These are phyloP conservation scores for Candida frijolesensis DNA, from an alignment of 1,139 yeast species.

Conservation along the genomic window DNA sequence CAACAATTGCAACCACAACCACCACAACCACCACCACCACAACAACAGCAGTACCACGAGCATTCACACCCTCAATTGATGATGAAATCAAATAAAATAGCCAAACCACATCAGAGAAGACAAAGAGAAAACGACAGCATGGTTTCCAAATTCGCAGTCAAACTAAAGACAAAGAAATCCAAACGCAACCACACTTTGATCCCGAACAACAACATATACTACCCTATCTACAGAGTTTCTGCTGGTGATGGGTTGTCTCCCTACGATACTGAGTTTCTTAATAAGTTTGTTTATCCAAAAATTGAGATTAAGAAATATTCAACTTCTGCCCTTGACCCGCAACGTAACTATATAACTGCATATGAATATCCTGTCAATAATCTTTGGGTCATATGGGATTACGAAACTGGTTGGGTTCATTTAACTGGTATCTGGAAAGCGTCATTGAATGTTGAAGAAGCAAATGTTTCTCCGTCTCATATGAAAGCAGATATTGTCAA, in stretches of 20 bases:
- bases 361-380: slow-evolving; percentile 68
- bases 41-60: neutral
- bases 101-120: neutral
- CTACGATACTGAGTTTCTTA: slow-evolving; percentile 6
- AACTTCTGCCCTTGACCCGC: slow-evolving; percentile 60
- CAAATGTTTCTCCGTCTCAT: slow-evolving; percentile 25
- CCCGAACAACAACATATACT: slow-evolving; percentile 14
- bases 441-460: slow-evolving; percentile 39
- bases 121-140: neutral
- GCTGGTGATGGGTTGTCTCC: slow-evolving; percentile 5
- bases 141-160: slow-evolving; percentile 2
- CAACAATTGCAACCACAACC: neutral
- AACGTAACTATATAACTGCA: slow-evolving; percentile 69
- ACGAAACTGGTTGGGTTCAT: slow-evolving; percentile 84
- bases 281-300: slow-evolving; percentile 29
- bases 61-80: neutral
- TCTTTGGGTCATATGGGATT: slow-evolving; percentile 86
- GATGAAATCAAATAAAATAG: slow-evolving; percentile 1
- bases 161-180: slow-evolving; percentile 4
- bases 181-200: slow-evolving; percentile 5
- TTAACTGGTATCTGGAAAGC: slow-evolving; percentile 90
- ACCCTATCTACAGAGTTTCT: slow-evolving; percentile 10
- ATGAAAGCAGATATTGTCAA: slow-evolving; percentile 77
- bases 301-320: slow-evolving; percentile 67
- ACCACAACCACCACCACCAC: neutral